Base-by-base conservation (phyloP, 2,329 filamentous ascomycete species). In the Cryphonectria parasitica region DNA sequence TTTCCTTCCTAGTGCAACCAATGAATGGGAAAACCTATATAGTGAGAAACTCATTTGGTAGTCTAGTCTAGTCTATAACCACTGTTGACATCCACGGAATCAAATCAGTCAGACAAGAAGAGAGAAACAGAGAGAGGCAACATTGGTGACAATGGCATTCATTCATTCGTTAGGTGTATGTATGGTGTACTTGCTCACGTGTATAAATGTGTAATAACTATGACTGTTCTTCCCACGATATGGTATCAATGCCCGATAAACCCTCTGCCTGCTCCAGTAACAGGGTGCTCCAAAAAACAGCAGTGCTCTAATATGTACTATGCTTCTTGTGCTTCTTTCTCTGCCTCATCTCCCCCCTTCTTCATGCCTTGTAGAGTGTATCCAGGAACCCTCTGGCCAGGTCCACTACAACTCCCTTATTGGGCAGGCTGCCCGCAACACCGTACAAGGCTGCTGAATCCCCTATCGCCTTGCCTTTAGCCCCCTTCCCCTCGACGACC, bases 331-430 rank as follows among this genome's bases (percentile, higher is more conserved):
- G 19, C n/a, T 17, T 22, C 41, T 8, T 8, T 7, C n/a, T 34
- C 74, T 31, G 64, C 58, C 1, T 43, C 49, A 22, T 25, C 25
- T 17, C 5, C 0, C 15, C 56, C n/a, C 22, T 61, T 39, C 62
- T 64, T 82, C 83, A 96, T 72, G 91, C 91, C 85, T 97, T 97
- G 82, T 98, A 98, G 80, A 98, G 79, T 67, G 96, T 91, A 82
- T 98, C 95, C 78, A 98, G 85, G 81, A 98, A 99, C 0, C 94
- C 95, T 75, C 87, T 93, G 1, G 95, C 95, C 78, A 99, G 82
- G 76, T 97, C 93, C 74, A 93, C 93, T 43, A 99, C 94, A 45
- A 99, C 91, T 75, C 92, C 94, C 88, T 98, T 98, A 80, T 99
- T 97, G 1, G 96, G 96, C 80, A 99, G 82, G 77, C 93, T 97